Base-by-base conservation (phyloP, 257 asterid genomes). In the Euphrasia confusa region DNA sequence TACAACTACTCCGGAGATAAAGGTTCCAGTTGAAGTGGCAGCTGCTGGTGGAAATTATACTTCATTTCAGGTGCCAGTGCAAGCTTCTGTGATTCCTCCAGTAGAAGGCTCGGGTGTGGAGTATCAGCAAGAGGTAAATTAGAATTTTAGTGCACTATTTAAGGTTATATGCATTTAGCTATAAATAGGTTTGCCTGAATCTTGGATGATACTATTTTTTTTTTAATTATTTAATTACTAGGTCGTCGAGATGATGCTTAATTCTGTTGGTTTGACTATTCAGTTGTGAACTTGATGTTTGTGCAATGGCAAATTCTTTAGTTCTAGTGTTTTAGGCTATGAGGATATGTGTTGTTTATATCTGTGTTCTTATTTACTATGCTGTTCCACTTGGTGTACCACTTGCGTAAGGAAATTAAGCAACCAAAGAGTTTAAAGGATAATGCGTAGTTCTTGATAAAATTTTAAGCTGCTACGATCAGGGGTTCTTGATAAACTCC, bases 21-120 rank as follows among this genome's bases (percentile, higher is more conserved):
- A 77, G 79, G 88, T 84, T 68, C 83, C 95, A 15, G 89, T 77
- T 72, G 96, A 85, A 59, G 81, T 88, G 71, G 93, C 81, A 4
- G 89, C 95, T 54, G 89, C 96, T 64, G 93, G 84, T 9, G 84
- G 83, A 10, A 81, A 75, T 61, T 82, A 80, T 71, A 75, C 72
- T 32, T 77, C 93, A 59, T 85, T 80, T 61, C 86, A 83, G 69
- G 79, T 75, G 62, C 89, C 90, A 0, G 76, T 69, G 32, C 79
- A 80, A 17, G 82, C 65, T 30, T 30, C 33, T 30, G 33, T 30
- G 33, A 30, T 30, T 30, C 33, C 33, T 27, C 58, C 81, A 42
- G 81, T 72, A 66, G 85, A 86, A 49, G 71, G 60, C 60, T 63
- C 83, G 7, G 57, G 44, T 15, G 68, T 21, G 50, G 87, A 78